These are phyloP conservation scores for Aspergillus puulaauensis DNA, from an alignment of 2,329 filamentous ascomycete species.

Conservation along the genomic window DNA sequence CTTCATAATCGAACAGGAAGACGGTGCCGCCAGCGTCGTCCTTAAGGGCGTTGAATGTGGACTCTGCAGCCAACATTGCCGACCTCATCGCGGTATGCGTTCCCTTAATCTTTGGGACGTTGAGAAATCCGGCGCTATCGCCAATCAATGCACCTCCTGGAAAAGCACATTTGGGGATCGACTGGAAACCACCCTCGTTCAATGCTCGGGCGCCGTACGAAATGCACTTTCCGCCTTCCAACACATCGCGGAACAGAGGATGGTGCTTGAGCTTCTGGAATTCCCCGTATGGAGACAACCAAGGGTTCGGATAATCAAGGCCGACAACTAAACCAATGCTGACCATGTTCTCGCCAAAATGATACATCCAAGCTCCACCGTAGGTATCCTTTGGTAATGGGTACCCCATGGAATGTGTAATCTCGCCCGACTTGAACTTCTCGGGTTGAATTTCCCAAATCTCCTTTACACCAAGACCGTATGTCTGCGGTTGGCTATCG, in stretches of 20 bases:
- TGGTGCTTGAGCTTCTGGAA: conserved; percentile 99
- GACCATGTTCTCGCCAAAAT: conserved; percentile 96
- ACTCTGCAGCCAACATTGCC: conserved; percentile 93
- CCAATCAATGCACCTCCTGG: conserved; percentile 93
- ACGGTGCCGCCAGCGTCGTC: conserved; percentile 63
- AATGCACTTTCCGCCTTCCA: conserved; percentile 97
- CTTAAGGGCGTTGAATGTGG: conserved; percentile 75
- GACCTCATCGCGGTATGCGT: conserved; percentile 98
- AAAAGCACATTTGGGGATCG: conserved; percentile 94
- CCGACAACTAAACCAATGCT: conserved; percentile 88
- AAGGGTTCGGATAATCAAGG: conserved; percentile 94
- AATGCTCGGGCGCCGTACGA: conserved; percentile 91
- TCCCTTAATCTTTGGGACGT: conserved; percentile 97
- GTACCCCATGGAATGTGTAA: conserved; percentile 90
- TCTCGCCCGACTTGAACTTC: conserved; percentile 83
- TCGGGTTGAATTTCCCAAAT: conserved; percentile 94
- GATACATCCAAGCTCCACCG: conserved; percentile 98
- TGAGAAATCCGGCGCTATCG: conserved; percentile 94
- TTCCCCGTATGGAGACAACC: conserved; percentile 91
- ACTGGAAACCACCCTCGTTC: conserved; percentile 94
- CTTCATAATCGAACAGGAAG: conserved; percentile 94
- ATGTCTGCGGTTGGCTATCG: conserved; percentile 91
- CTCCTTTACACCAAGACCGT: conserved; percentile 91
- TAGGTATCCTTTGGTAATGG: conserved; percentile 86
- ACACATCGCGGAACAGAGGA: conserved; percentile 77